Conservation (phyloP, 257 asterid genomes). For the Hygrophila difformis region DNA sequence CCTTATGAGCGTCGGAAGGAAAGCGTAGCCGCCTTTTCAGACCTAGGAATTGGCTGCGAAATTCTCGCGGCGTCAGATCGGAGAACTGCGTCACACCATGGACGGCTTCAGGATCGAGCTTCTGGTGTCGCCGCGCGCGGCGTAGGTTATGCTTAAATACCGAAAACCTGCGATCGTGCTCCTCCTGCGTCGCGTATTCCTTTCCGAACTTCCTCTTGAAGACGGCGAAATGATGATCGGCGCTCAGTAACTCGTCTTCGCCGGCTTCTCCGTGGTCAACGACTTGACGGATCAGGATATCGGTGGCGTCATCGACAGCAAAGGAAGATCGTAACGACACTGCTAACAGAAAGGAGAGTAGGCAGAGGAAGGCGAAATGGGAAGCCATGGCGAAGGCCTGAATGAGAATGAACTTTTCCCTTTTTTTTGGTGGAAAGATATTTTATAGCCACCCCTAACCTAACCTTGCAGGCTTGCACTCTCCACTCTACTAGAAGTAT, state of each 20-base stretch:
- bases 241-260: too few relatives aligned
- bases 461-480: too few relatives aligned
- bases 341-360: slow-evolving; percentile 24
- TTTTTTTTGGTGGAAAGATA: too few relatives aligned
- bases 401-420: too few relatives aligned
- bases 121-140: slow-evolving; percentile 70
- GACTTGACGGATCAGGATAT: slow-evolving; percentile 66
- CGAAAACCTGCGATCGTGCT: slow-evolving; percentile 58
- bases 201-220: too few relatives aligned
- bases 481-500: too few relatives aligned
- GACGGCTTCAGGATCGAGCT: slow-evolving; percentile 72
- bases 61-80: slow-evolving; percentile 69
- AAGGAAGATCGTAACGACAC: slow-evolving; percentile 21
- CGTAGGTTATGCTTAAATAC: slow-evolving; percentile 69
- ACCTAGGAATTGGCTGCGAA: slow-evolving; percentile 53
- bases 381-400: slow-evolving; percentile 26
- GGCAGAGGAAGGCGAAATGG: slow-evolving; percentile 20
- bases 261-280: slow-evolving; percentile 31
- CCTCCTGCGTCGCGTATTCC: slow-evolving; percentile 26
- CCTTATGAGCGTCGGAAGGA: slow-evolving; percentile 58
- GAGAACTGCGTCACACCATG: too few relatives aligned
- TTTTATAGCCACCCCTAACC: too few relatives aligned
- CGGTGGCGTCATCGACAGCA: slow-evolving; percentile 21
- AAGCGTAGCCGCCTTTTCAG: slow-evolving; percentile 48
- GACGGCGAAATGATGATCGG: too few relatives aligned